Evolutionary conservation across 78 protist genomes (phyloP), one percentile per base, ranked within the genome.

Genomic region (Dictyostelium capitatum): DNA sequence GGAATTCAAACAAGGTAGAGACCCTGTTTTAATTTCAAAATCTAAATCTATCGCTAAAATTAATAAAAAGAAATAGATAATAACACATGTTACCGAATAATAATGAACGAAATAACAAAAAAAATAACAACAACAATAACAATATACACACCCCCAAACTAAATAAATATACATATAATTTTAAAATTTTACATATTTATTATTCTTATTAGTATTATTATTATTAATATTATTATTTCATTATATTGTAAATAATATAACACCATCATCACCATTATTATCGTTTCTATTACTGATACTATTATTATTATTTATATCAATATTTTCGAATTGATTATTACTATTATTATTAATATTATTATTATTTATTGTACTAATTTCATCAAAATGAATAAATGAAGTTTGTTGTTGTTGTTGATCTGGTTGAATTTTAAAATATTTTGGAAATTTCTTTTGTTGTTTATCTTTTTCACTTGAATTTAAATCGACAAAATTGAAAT

Each of bases 1-100:
- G 20, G 69, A 85, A 64, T 85, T 81, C 73, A 85, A 85, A 50
- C 92, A 85, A 64, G 92, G 92, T 20, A 85, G 92, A 77, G 79
- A 85, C 20, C 92, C 92, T 77, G 84, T 62, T 23, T 77, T 54
- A 17, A 77, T 85, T 50, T 77, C 92, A 25, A 57, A 62, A 64
- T 59, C 92, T 14, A 77, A 77, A 64, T 85, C 92, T n/a, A 59
- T 48, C 9, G 62, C 92, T 1, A 85, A 85, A 30, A 62, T 30
- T 46, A 85, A 85, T 32, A 23, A 17, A 30, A 85, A 85, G 78
- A 74, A 64, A 79, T 54, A 56, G 50, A 72, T 17, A 10, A 72
- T 37, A 72, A 72, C 17, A 32, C 10, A n/a, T n/a, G n/a, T 1
- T 3, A 46, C 46, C 3, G 25, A 77, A 77, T 43, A 77, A 77